Evolutionary conservation across 371 early-diverging fungal genomes (phyloP), one percentile per base, ranked within the genome.

Genomic region (Syncephalastrum racemosum): DNA sequence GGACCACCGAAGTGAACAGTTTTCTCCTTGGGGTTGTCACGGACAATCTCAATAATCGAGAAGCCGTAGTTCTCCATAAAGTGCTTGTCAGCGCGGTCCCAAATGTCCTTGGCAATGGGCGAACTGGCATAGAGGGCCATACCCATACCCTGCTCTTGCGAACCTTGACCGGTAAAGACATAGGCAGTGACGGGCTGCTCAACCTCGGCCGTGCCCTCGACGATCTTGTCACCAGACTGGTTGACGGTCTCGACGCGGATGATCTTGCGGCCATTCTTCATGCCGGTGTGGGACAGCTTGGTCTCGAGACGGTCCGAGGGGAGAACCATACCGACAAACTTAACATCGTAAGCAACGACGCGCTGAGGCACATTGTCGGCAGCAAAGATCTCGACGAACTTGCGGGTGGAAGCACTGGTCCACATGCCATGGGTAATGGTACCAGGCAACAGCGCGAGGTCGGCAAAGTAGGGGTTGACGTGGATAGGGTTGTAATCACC

Each of bases 361-460:
- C 96, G 90, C 66, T 86, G 81, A 46, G 97, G 95, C 54, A 88
- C 87, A 79, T 97, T 97, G 74, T 95, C 94, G 53, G 97, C 97
- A 60, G 96, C 97, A 60, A 90, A 89, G 59, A 86, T 85, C 74
- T 97, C 97, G 53, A 97, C 94, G 73, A 95, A 93, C 81, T 93
- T 92, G 75, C 96, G 90, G 49, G 95, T 91, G 15, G 95, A 88
- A 15, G 97, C 97, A 54, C 87, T 85, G 55, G 96, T 96, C 96
- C 96, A 97, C 96, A 97, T 95, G 57, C 97, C 97, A 71, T 97
- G 97, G 22, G 97, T 97, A 64, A 97, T 96, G 39, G 96, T 95
- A 59, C 91, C 95, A 49, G 97, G 96, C 54, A 97, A 85, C 49
- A 84, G 82, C 53, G 95, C 95, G 31, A 93, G 74, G 58, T 93